Conservation (phyloP, 805 yeast genomes). For the Zygosaccharomyces bisporus region DNA sequence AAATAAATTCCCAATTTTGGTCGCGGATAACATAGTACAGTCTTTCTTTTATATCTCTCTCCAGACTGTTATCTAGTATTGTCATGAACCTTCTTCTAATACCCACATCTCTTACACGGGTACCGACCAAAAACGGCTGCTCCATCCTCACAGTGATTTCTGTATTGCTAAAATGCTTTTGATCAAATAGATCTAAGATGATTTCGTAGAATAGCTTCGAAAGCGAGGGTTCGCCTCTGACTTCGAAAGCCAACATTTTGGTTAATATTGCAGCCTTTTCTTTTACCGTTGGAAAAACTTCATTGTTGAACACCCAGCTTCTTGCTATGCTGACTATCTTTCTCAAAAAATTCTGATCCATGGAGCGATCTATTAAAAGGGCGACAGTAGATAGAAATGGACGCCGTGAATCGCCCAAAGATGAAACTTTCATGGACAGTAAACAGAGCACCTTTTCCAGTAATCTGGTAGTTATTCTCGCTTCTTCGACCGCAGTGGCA, state of each 20-base stretch:
- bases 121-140: conserved; percentile 93
- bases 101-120: conserved; percentile 70
- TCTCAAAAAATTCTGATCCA: conserved; percentile 67
- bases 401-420: conserved; percentile 90
- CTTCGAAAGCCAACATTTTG: conserved; percentile 90
- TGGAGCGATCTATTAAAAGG: conserved; percentile 83
- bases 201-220: conserved; percentile 80
- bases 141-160: conserved; percentile 94
- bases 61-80: conserved; percentile 74
- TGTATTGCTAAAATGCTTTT: conserved; percentile 68
- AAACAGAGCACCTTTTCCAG: conserved; percentile 73
- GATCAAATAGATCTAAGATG: conserved; percentile 82
- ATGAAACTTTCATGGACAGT: conserved; percentile 74
- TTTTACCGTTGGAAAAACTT: conserved; percentile 87
- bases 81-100: conserved; percentile 76
- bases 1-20: conserved; percentile 94
- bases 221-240: conserved; percentile 74
- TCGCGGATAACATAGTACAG: conserved; percentile 85
- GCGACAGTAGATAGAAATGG: conserved; percentile 82
- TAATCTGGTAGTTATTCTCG: conserved; percentile 71
- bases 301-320: conserved; percentile 86
- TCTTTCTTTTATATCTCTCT: conserved; percentile 71
- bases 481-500: conserved; percentile 56
- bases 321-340: conserved; percentile 76
- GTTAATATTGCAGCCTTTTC: conserved; percentile 92